Evolutionary conservation across 2,329 filamentous ascomycete genomes (phyloP), one percentile per base, ranked within the genome.

Genomic region (Aspergillus clavatus): DNA sequence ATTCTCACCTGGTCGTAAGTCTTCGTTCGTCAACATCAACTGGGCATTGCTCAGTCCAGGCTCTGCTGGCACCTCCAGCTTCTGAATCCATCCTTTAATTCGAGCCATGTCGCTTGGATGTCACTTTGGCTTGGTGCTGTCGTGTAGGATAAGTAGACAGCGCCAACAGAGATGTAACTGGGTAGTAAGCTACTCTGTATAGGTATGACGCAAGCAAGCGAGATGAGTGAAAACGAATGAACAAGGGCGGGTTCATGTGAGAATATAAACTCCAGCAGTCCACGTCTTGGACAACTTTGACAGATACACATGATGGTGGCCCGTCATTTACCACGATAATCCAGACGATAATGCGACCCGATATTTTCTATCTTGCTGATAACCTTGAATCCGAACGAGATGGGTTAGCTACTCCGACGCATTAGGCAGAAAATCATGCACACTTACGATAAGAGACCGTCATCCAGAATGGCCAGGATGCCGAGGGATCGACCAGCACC

Each of bases 11-110:
- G 77, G 76, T 55, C 88, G 89, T 53, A 93, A 75, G 68, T 93
- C 87, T 65, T 87, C 71, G 66, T 95, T 95, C 55, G 82, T 87
- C 63, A 96, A 78, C 84, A 95, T 89, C 55, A 94, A 74, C 73
- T 95, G 87, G 12, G 83, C 79, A 42, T 78, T 83, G 6, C 83
- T 86, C 59, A 96, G 77, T 37, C 87, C 88, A 1, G 84, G 80
- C 67, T 95, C 89, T 43, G 79, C 72, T 45, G 86, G 77, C 47
- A 93, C 86, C 37, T 86, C 82, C 45, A 90, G 63, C 72, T 81
- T 89, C 55, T 74, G 59, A 38, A 71, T 58, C 35, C 56, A 52
- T 50, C 51, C 55, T 45, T 56, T 57, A 29, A 67, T 40, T 22
- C 43, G 58, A 22, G 55, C 46, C 62, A 63, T 66, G 24, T 40